Conservation (phyloP, 1,284 basidiomycete genomes). For the Vanrija sp. region DNA sequence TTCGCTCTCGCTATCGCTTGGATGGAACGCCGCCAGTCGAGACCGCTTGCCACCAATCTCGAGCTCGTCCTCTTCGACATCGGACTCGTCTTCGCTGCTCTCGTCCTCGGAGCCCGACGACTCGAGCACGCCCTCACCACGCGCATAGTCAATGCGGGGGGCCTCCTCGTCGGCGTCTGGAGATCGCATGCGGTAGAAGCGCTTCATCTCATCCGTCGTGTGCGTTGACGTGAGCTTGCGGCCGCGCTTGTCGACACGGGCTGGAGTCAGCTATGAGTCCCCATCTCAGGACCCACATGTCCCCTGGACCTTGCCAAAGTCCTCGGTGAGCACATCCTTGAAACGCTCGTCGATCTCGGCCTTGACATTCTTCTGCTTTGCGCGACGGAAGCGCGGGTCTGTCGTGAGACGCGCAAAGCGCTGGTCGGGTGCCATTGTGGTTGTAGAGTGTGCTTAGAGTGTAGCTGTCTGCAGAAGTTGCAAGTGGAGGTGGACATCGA, state of each 20-base stretch:
- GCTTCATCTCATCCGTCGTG: slow-evolving; percentile 69
- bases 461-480: slow-evolving; percentile 1
- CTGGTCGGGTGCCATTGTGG: slow-evolving; percentile 54
- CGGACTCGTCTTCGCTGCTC: slow-evolving; percentile 52
- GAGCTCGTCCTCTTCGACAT: slow-evolving; percentile 48
- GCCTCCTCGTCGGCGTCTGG: slow-evolving; percentile 45
- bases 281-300: slow-evolving; percentile 23
- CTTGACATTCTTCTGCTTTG: slow-evolving; percentile 74
- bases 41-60: slow-evolving; percentile 54
- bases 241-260: slow-evolving; percentile 87
- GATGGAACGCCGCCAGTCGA: slow-evolving; percentile 52
- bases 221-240: slow-evolving; percentile 65
- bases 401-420: slow-evolving; percentile 83
- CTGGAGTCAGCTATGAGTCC: slow-evolving; percentile 37
- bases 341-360: slow-evolving; percentile 93
- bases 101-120: slow-evolving; percentile 75
- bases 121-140: slow-evolving; percentile 78
- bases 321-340: slow-evolving; percentile 65
- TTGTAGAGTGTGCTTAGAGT: background rate
- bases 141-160: slow-evolving; percentile 70
- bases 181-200: slow-evolving; percentile 69
- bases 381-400: slow-evolving; percentile 87
- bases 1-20: slow-evolving; percentile 33
- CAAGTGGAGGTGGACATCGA: slow-evolving; percentile 2
- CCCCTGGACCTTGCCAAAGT: slow-evolving; percentile 44